Evolutionary conservation across 306 rosid species (phyloP).

Genomic region (Datisca glomerata): DNA sequence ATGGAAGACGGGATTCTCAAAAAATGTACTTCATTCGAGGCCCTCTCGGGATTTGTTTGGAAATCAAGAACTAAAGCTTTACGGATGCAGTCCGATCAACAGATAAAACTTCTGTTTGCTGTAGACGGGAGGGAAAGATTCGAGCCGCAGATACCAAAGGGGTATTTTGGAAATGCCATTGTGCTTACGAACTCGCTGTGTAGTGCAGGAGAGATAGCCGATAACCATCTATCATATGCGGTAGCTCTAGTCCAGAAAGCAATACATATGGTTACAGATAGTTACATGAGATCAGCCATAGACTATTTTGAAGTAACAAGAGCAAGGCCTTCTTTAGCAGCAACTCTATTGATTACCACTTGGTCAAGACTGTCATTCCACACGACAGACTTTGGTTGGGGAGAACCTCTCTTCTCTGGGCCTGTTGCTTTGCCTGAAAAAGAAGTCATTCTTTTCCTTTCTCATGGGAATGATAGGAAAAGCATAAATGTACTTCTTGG

Average conservation of each 20-base stretch:
- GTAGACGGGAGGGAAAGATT: conserved; percentile 65
- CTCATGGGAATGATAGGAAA: conserved; percentile 42
- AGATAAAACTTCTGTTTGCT: conserved; percentile 69
- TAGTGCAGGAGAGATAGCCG: conserved; percentile 38
- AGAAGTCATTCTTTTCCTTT: conserved; percentile 51
- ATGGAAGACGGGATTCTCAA: conserved; percentile 40
- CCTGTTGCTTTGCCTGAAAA: conserved; percentile 65
- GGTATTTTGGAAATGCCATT: conserved; percentile 66
- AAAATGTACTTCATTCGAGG: conserved; percentile 51
- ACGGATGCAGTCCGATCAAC: conserved; percentile 45
- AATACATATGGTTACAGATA: conserved; percentile 37
- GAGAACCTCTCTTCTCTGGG: conserved; percentile 56
- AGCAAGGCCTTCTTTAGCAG: conserved; percentile 56
- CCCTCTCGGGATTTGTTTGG: conserved; percentile 80
- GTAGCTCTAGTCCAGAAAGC: conserved; percentile 46
- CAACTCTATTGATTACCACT: conserved; percentile 59
- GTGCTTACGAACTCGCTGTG: conserved; percentile 49
- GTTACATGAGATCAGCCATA: conserved; percentile 67
- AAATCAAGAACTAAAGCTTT: conserved; percentile 55
- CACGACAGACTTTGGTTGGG: conserved; percentile 76
- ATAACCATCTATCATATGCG: conserved; percentile 37
- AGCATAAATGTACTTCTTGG: conserved; percentile 60
- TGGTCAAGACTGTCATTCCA: conserved; percentile 68
- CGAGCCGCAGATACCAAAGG: conserved; percentile 53
- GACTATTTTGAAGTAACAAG: conserved; percentile 73